These are phyloP conservation scores for Isoetes taiwanensis DNA, from an alignment of 75 land plant genomes.

Conservation along the genomic window DNA sequence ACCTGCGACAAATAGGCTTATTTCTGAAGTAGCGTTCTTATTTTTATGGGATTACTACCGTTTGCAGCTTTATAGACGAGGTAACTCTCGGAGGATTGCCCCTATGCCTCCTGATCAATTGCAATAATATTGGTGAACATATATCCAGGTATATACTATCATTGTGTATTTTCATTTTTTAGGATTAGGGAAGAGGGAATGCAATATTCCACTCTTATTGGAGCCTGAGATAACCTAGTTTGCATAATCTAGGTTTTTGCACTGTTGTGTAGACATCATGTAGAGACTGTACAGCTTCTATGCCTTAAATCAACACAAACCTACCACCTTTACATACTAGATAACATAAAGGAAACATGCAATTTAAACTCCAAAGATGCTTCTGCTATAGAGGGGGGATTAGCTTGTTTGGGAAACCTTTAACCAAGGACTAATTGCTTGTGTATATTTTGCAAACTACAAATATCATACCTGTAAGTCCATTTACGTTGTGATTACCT, in stretches of 20 bases:
- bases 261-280: background rate
- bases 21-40: background rate
- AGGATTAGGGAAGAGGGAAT: background rate
- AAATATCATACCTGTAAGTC: background rate
- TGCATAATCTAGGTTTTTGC: background rate
- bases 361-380: background rate
- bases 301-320: background rate
- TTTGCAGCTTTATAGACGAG: slow-evolving; percentile 74
- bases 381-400: background rate
- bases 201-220: background rate
- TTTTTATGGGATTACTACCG: slow-evolving; percentile 1
- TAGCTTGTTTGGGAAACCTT: background rate
- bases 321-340: background rate
- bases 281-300: background rate
- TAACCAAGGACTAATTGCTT: background rate
- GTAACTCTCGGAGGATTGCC: slow-evolving; percentile 50
- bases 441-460: no score
- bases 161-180: background rate
- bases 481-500: background rate
- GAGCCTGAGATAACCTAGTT: background rate
- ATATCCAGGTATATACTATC: slow-evolving; percentile 38
- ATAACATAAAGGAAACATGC: background rate
- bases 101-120: slow-evolving; percentile 41
- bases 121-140: slow-evolving; percentile 52
- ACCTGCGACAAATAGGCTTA: slow-evolving; percentile 2